These are phyloP conservation scores for Carpinus viminea DNA, from an alignment of 306 rosid species.

Conservation along the genomic window DNA sequence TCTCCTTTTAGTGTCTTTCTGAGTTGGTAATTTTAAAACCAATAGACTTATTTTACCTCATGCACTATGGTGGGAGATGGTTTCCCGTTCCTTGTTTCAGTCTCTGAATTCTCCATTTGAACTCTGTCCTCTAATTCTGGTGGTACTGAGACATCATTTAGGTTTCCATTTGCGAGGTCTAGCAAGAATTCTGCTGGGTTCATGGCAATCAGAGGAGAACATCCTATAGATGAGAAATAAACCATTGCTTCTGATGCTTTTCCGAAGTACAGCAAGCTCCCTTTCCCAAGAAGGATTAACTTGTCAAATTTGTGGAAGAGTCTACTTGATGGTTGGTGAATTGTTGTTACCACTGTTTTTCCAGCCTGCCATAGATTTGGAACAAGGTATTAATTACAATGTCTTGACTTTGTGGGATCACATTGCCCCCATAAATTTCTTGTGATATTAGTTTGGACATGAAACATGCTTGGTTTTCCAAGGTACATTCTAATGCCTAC, in stretches of 20 bases:
- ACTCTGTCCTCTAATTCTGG: constrained; percentile 89
- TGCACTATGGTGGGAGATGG: constrained; percentile 84
- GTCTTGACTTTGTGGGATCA: not conserved
- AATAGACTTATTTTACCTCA: constrained; percentile 54
- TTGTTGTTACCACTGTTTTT: constrained; percentile 92
- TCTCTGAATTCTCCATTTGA: constrained; percentile 60
- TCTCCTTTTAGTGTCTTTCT: not conserved
- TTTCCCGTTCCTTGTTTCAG: constrained; percentile 55
- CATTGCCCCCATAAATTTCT: not conserved
- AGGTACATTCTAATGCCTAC: not conserved
- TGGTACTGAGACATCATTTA: constrained; percentile 82
- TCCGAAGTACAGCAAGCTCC: constrained; percentile 90
- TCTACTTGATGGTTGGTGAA: constrained; percentile 98
- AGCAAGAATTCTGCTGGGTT: constrained; percentile 96
- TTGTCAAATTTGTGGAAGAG: constrained; percentile 94
- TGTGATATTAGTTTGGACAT: not conserved
- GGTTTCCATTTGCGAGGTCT: constrained; percentile 93
- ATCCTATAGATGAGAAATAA: constrained; percentile 89
- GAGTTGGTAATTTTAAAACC: constrained; percentile 1
- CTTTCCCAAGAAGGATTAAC: constrained; percentile 95
- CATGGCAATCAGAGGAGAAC: constrained; percentile 89
- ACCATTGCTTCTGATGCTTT: constrained; percentile 79
- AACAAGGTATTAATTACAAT: not conserved
- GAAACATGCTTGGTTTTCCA: not conserved
- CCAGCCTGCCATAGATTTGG: constrained; percentile 64